These are phyloP conservation scores for Arthrobotrys musiformis DNA, from an alignment of 2,329 filamentous ascomycete species.

Conservation along the genomic window DNA sequence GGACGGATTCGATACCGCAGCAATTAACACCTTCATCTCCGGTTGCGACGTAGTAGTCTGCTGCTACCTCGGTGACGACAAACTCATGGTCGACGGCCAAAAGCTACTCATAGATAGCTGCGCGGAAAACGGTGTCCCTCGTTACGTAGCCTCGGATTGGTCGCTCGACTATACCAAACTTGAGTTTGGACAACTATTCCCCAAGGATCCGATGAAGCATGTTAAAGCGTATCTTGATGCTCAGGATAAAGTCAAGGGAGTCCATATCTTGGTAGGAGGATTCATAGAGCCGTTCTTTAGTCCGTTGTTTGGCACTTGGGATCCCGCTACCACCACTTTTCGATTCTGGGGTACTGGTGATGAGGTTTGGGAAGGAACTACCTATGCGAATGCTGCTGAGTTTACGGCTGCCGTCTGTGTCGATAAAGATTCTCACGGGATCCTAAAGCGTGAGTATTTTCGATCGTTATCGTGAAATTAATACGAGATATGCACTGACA, in stretches of 20 bases:
- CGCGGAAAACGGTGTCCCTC: slow-evolving; percentile 60
- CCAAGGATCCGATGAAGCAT: slow-evolving; percentile 64
- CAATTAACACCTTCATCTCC: slow-evolving; percentile 59
- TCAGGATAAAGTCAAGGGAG: slow-evolving; percentile 62
- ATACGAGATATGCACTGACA: background rate
- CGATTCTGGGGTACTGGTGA: slow-evolving; percentile 62
- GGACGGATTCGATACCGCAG: slow-evolving; percentile 57
- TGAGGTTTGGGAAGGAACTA: slow-evolving; percentile 63
- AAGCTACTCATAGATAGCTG: slow-evolving; percentile 64
- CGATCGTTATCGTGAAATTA: background rate
- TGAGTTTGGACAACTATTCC: slow-evolving; percentile 61
- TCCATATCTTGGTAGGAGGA: slow-evolving; percentile 63
- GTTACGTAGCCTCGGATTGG: slow-evolving; percentile 64
- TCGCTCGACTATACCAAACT: slow-evolving; percentile 64
- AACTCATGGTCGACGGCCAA: slow-evolving; percentile 64
- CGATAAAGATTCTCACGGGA: slow-evolving; percentile 57
- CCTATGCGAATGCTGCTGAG: slow-evolving; percentile 62
- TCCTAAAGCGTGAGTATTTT: slow-evolving; percentile 58
- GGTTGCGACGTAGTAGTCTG: slow-evolving; percentile 63
- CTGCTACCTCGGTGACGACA: slow-evolving; percentile 63
- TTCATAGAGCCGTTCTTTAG: slow-evolving; percentile 62
- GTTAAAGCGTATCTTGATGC: slow-evolving; percentile 63
- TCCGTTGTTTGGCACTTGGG: slow-evolving; percentile 57
- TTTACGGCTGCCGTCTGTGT: slow-evolving; percentile 61
- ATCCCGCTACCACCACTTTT: slow-evolving; percentile 59